Base-by-base conservation (phyloP, 352 stramenopile genomes). In the Phytophthora pini region DNA sequence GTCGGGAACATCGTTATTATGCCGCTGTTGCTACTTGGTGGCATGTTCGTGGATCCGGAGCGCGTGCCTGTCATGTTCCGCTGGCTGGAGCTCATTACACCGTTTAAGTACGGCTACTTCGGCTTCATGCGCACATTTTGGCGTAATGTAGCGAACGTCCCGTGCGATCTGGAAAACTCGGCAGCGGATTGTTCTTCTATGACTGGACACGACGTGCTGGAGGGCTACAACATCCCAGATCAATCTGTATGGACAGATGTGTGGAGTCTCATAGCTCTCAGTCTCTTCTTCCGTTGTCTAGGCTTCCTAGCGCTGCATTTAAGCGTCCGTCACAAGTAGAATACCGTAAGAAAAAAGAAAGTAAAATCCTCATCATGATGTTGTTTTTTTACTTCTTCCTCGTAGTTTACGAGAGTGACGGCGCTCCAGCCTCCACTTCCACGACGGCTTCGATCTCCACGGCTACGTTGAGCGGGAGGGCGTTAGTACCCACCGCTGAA, bases 381-480 rank as follows among this genome's bases (percentile, higher is more conserved):
- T 20, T 20, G 17, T 56, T 65, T 34, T 34, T 17, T n/a, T 56
- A 32, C 7, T 24, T 38, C 40, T 43, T 24, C 32, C 43, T n/a
- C 61, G 11, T 38, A 53, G 24, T 38, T 61, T 63, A 74, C 36
- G 66, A 70, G 31, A 74, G 66, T 45, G 66, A 74, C 8, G 66
- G 66, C 5, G 54, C 66, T 9, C 49, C 54, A 31, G 60, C 71
- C 51, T 97, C 82, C 29, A 99, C 79, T 77, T 99, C 93, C 27
- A 98, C 87, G 66, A 99, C 90, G 56, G 93, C 92, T 76, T 99
- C 97, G 31, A 99, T 94, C 83, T 99, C 97, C 9, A 99, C 97
- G 36, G 93, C 88, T 38, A 99, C 93, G 66, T 98, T 98, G 39
- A 99, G 78, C 34, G 97, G 97, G 54, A 99, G 79, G n/a, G 95